These are phyloP conservation scores for Metarhizium guizhouense DNA, from an alignment of 2,329 filamentous ascomycete species.

Conservation along the genomic window DNA sequence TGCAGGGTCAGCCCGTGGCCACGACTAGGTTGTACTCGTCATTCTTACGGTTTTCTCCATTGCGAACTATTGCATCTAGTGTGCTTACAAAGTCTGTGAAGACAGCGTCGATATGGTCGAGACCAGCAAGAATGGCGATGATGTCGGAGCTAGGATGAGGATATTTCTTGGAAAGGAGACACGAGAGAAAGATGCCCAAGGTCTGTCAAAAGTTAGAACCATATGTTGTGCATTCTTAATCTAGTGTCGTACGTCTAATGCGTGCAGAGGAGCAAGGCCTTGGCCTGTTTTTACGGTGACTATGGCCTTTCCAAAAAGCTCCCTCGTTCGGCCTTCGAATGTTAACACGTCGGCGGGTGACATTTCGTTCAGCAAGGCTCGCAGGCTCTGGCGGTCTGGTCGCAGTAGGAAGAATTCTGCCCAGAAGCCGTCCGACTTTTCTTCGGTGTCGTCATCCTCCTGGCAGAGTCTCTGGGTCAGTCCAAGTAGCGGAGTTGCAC, in stretches of 20 bases:
- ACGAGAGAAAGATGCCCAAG: slow-evolving; percentile 76
- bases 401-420: slow-evolving; percentile 86
- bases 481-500: slow-evolving; percentile 13
- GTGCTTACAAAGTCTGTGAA: slow-evolving; percentile 83
- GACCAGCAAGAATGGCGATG: slow-evolving; percentile 78
- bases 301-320: slow-evolving; percentile 70
- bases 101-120: slow-evolving; percentile 78
- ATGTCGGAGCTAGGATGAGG: slow-evolving; percentile 93
- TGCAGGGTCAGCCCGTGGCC: neutral
- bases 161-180: slow-evolving; percentile 79
- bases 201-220: slow-evolving; percentile 48
- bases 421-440: slow-evolving; percentile 89
- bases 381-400: slow-evolving; percentile 64
- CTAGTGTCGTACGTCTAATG: slow-evolving; percentile 63
- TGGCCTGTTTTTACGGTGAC: slow-evolving; percentile 53
- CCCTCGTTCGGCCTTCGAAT: slow-evolving; percentile 67
- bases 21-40: neutral
- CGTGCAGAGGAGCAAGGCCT: slow-evolving; percentile 61
- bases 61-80: slow-evolving; percentile 75
- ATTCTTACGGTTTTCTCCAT: slow-evolving; percentile 59
- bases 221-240: neutral
- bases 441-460: slow-evolving; percentile 55
- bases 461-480: slow-evolving; percentile 16
- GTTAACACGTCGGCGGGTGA: slow-evolving; percentile 67
- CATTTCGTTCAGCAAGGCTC: slow-evolving; percentile 59